These are phyloP conservation scores for Dysphania ambrosioides DNA, from an alignment of 148 eudicot genomes.

Conservation along the genomic window DNA sequence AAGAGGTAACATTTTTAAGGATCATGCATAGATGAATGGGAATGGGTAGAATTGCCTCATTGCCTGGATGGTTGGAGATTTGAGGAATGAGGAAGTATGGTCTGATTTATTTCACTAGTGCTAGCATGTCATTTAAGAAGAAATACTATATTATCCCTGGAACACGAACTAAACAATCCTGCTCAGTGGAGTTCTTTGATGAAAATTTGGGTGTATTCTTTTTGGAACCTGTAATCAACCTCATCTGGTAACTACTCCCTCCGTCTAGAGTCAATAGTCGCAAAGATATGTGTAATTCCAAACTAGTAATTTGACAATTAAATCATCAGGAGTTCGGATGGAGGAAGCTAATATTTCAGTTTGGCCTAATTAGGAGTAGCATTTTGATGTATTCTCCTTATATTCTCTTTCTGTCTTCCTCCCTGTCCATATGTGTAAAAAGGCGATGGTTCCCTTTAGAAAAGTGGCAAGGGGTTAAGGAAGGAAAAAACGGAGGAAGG, in stretches of 20 bases:
- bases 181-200: background rate
- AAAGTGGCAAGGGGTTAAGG: background rate
- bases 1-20: background rate
- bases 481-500: conserved; percentile 12
- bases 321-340: background rate
- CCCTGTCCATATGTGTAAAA: background rate
- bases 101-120: background rate
- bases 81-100: background rate
- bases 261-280: background rate
- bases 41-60: background rate
- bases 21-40: background rate
- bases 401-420: background rate
- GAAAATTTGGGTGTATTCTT: background rate
- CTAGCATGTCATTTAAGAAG: background rate
- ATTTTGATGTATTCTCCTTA: background rate
- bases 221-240: background rate
- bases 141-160: background rate
- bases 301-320: background rate
- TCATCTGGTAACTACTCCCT: background rate
- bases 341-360: background rate
- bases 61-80: background rate
- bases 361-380: background rate
- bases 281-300: background rate
- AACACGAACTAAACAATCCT: background rate
- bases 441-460: conserved; percentile 9